Base-by-base conservation (phyloP, 2,329 filamentous ascomycete genomes). In the Colletotrichum siamense region DNA sequence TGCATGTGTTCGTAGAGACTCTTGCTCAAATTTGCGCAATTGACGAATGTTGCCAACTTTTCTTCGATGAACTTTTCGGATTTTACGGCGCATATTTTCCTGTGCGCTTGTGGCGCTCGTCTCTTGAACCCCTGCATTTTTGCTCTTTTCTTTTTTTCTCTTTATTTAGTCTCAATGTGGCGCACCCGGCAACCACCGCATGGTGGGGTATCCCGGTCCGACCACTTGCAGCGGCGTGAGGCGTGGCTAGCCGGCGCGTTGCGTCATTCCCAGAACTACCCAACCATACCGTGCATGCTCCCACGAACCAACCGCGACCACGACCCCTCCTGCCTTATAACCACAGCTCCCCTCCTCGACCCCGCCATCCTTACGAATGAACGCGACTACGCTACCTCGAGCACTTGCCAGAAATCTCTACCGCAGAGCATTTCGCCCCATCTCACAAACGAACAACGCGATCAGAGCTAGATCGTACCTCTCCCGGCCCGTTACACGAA, bases 171-270 rank as follows among this genome's bases (percentile, higher is more conserved):
- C 24, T 59, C 24, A n/a, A 3, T 59, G 13, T 26, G 26, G 55
- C 55, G 55, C 26, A 59, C 15, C 26, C n/a, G 55, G 22, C 24
- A 59, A 59, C 22, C 55, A 59, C 13, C 55, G 9, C 5, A 62
- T 30, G 55, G 76, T 70, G 76, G 77, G 78, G 72, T 32, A 32
- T 59, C 13, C 32, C 26, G 24, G 57, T 44, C 49, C 16, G 34
- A 57, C 39, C 34, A 64, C 22, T 34, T 6, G 62, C 61, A 32
- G 57, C 66, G 30, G n/a, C 24, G 8, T 49, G 32, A 59, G 39
- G 64, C 73, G 69, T 61, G 28, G 57, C 70, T 75, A 75, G 63
- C 73, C 32, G 62, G 69, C 62, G 36, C 16, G 74, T 73, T 76
- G 74, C 74, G 74, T 76, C 70, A 76, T 74, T 36, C 64, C 22